phyloP scores from a whole-genome alignment of 306 rosid species.

The Citrullus amarus region DNA sequence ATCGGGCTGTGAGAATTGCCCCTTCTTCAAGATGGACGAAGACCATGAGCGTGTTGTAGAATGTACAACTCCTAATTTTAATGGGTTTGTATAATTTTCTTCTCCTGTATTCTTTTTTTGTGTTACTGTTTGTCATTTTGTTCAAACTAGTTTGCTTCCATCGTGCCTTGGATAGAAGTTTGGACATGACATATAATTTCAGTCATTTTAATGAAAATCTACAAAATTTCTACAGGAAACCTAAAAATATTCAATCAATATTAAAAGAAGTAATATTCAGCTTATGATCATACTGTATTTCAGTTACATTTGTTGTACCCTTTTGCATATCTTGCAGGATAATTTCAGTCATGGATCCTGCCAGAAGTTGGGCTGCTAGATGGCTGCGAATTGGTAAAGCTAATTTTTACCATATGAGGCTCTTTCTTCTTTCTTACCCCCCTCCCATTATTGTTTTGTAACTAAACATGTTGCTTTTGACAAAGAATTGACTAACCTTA shows the following conservation, averaged over 20 bases:
- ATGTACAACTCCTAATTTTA: constrained; percentile 92
- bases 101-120: not conserved
- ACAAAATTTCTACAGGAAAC: not conserved
- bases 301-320: not conserved
- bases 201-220: not conserved
- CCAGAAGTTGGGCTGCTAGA: constrained; percentile 86
- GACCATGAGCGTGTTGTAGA: constrained; percentile 77
- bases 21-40: constrained; percentile 88
- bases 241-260: not conserved
- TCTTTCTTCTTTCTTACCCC: not conserved
- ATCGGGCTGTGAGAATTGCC: constrained; percentile 89
- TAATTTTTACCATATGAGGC: not conserved
- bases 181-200: not conserved
- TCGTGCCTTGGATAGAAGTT: not conserved
- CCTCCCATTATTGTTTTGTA: not conserved
- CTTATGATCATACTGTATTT: not conserved
- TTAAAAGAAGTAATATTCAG: not conserved
- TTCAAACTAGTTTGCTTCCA: not conserved
- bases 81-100: constrained; percentile 39
- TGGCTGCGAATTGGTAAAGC: constrained; percentile 81
- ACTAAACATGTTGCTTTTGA: not conserved
- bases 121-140: not conserved
- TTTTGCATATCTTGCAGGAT: constrained; percentile 24
- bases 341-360: constrained; percentile 88
- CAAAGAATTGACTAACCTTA: not conserved